Conservation (phyloP, 768 basidiomycete species). For the Tubosaeta sp. region DNA sequence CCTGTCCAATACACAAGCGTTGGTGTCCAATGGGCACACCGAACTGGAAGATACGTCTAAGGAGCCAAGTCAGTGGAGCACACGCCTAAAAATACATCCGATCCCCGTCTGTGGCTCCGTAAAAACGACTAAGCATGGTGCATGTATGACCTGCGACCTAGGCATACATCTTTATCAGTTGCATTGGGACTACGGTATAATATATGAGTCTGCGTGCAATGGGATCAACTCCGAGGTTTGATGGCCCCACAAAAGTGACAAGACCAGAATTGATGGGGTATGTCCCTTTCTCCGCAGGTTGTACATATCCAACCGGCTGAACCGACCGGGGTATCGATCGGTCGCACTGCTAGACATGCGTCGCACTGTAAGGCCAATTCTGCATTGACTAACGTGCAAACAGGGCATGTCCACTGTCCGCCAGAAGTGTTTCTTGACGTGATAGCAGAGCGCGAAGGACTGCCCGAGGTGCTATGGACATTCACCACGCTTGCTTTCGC, state of each 20-base stretch:
- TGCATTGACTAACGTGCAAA: constrained; percentile 67
- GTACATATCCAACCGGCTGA: constrained; percentile 59
- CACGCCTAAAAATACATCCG: no score
- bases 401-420: constrained; percentile 47
- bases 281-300: constrained; percentile 58
- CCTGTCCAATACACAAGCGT: constrained; percentile 15
- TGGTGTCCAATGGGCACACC: constrained; percentile 5
- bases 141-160: background rate
- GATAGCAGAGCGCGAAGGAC: constrained; percentile 5
- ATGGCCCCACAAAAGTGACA: constrained; percentile 70
- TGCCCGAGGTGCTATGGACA: constrained; percentile 24
- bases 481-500: constrained; percentile 59
- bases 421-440: background rate
- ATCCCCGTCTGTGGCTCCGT: no score
- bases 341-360: constrained; percentile 48
- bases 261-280: constrained; percentile 66
- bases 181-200: background rate
- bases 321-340: constrained; percentile 22
- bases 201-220: background rate
- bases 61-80: no score
- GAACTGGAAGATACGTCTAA: background rate
- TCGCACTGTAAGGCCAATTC: constrained; percentile 49
- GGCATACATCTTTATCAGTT: background rate
- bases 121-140: no score
- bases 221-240: constrained; percentile 38